Percentiles rank a stretch among this genome's conserved stretches.
Conservation (phyloP, 2,329 filamentous ascomycete species). For the Elsinoe fawcettii region DNA sequence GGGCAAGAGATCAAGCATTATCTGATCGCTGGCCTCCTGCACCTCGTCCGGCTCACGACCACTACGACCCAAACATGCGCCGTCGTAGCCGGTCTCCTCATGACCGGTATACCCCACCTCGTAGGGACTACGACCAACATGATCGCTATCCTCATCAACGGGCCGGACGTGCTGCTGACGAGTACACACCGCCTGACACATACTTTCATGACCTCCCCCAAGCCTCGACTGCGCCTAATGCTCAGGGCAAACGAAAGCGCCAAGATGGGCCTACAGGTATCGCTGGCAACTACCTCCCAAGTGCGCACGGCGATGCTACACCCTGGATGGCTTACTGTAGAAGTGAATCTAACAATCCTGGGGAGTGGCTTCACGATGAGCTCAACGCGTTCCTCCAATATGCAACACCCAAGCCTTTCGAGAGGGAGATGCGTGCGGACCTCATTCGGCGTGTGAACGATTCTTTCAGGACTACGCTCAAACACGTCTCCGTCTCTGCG, state of each 20-base stretch:
- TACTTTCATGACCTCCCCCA: not conserved
- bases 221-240: not conserved
- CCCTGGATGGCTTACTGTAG: conserved; percentile 51
- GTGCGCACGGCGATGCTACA: conserved; percentile 34
- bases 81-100: conserved; percentile 1
- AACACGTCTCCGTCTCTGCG: conserved; percentile 55
- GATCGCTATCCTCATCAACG: not conserved
- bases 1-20: not conserved
- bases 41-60: not conserved
- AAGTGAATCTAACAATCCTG: conserved; percentile 40
- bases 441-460: conserved; percentile 62
- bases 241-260: conserved; percentile 57
- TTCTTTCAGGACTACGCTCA: conserved; percentile 43
- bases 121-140: conserved; percentile 1
- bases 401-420: conserved; percentile 68
- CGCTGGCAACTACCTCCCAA: conserved; percentile 36
- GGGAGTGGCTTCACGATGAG: conserved; percentile 68
- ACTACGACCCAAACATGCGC: not conserved
- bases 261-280: conserved; percentile 28
- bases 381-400: conserved; percentile 83
- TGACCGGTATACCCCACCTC: conserved; percentile 18
- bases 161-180: not conserved
- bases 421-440: conserved; percentile 64
- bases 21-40: not conserved
- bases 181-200: not conserved